Evolutionary conservation across 75 land plant species (phyloP), one percentile per base, ranked within the genome.

Genomic region (Pinus taeda): DNA sequence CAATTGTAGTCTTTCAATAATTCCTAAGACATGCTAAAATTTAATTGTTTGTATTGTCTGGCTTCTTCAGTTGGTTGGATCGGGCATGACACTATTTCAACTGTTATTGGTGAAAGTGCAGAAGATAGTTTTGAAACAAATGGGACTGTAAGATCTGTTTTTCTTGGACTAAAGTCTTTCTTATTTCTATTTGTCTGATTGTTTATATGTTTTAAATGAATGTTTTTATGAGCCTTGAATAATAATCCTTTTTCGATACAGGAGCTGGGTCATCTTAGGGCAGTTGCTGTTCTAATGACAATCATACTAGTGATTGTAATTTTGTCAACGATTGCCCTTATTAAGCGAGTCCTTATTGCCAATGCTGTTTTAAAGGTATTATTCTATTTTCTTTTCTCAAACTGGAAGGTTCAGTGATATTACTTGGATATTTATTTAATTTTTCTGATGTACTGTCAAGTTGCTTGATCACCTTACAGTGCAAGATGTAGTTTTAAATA

Each of bases 361-460:
- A 84, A 93, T 72, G 95, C 98, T 70, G 96, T 95, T 55, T 78
- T 95, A 60, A 95, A 93, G 96, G 98, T 87, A 83, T 80, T 84
- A 77, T 39, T n/a, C 60, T 30, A 18, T 29, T 57, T 22, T 33
- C 30, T 73, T n/a, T 30, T 37, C 22, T 77, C 74, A 66, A 67
- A 49, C 20, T 69, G 53, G 71, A 42, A 57, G 22, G 36, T 24
- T 33, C 29, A 49, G 11, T 22, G 75, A 15, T 36, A 56, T 57
- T 53, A 57, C n/a, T 53, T 73, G 6, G 17, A 57, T 56, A 18
- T 37, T 56, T 73, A 15, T 56, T 72, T 6, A 49, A 73, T 21
- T 13, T 21, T 21, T 49, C 15, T 17, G 15, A 26, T 73, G 57
- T 15, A 49, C n/a, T 21, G 15, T 73, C 36, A 18, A 62, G 24